phyloP scores from a whole-genome alignment of 2,329 filamentous ascomycete genomes.

The Colletotrichum tabaci region DNA sequence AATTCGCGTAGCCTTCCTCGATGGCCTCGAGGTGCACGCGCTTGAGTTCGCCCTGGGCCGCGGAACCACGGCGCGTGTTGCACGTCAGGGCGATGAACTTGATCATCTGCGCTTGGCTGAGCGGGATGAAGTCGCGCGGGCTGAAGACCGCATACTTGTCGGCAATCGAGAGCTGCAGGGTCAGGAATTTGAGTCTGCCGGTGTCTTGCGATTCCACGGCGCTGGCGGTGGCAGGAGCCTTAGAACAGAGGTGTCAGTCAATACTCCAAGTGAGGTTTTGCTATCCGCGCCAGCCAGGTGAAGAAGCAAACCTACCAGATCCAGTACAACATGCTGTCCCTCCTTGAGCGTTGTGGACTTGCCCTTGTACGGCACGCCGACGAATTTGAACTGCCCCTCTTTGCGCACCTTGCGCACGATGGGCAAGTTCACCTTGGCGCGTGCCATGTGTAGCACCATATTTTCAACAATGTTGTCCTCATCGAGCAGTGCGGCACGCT shows the following conservation, averaged over 20 bases:
- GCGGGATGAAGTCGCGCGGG: neutral
- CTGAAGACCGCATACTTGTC: neutral
- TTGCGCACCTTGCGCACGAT: conserved; percentile 1
- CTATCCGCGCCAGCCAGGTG: neutral
- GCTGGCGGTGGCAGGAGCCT: neutral
- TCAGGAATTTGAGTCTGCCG: neutral
- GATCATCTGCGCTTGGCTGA: neutral
- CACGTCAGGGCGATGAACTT: conserved; percentile 1
- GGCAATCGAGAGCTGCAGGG: neutral
- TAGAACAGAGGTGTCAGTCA: neutral
- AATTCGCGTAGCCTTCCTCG: neutral
- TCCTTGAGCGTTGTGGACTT: neutral
- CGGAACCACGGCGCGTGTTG: neutral
- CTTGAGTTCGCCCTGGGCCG: neutral
- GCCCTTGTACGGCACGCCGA: neutral
- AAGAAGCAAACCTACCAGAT: neutral
- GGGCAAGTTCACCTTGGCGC: neutral
- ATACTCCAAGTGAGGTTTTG: neutral
- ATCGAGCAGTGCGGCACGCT: neutral
- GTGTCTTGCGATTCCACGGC: neutral
- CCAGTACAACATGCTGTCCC: neutral
- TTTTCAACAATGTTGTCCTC: neutral
- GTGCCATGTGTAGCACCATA: neutral
- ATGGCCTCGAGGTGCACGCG: neutral
- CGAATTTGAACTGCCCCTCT: neutral